Base-by-base conservation (phyloP, 2,329 filamentous ascomycete species). In the Graphiopsis chlorocephala region DNA sequence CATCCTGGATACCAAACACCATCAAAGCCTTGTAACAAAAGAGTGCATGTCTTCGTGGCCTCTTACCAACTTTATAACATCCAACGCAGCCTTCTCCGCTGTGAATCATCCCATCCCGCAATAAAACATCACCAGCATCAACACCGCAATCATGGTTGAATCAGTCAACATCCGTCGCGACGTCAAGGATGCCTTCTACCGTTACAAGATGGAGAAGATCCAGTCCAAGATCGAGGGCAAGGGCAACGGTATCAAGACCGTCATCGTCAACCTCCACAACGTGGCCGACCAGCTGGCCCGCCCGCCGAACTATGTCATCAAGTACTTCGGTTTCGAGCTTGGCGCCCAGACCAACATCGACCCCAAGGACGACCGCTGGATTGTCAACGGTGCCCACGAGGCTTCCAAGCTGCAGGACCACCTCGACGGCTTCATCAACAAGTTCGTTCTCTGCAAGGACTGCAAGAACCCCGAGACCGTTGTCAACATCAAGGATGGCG, bases 221-320 rank as follows among this genome's bases (percentile, higher is more conserved):
- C 92, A 96, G 85, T 97, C 95, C 80, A 99, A 99, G 86, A 96
- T 99, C 75, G 95, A 99, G 84, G 95, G 95, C 82, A 99, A 99
- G 83, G 95, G 95, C 72, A 99, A 99, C 84, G 95, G 95, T 78
- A 99, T 99, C 88, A 99, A 99, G 86, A 99, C 80, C 74, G 95
- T 99, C 76, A 90, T 99, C 73, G 92, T 96, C 86, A 99, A 99
- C 82, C 83, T 99, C 77, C 92, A 89, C 85, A 96, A 91, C 77
- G 93, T 99, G 72, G 93, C 94, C 74, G 85, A 91, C 76, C 96
- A 94, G 68, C 88, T 99, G 72, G 92, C 92, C 75, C 94, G 95
- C 73, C 94, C 94, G 69, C 92, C 93, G 70, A 85, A 92, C 76
- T 96, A 97, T 79, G 87, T 99, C 78, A 98, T 99, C 89, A 99